Evolutionary conservation across 148 eudicot species (phyloP).

Genomic region (Tetragonia tetragonoides): DNA sequence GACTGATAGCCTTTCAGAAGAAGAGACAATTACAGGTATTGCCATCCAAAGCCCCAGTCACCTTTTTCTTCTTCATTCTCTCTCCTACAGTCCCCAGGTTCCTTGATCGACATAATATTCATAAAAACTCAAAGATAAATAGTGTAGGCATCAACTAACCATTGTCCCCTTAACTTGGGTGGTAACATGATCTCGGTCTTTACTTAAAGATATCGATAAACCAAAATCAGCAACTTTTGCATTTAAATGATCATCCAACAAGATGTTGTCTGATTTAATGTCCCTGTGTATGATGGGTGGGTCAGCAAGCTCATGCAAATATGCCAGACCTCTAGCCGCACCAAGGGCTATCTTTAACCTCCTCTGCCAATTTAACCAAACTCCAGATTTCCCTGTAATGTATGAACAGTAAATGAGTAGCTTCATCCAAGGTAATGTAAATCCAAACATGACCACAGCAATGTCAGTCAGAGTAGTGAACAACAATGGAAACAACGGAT

Average conservation of each 20-base stretch:
- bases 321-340: constrained; percentile 89
- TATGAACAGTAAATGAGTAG: not conserved
- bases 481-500: no score
- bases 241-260: constrained; percentile 66
- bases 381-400: constrained; percentile 66
- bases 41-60: no score
- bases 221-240: constrained; percentile 97
- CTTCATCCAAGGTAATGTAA: not conserved
- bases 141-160: constrained; percentile 37
- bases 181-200: constrained; percentile 57
- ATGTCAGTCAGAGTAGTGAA: not conserved
- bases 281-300: constrained; percentile 94
- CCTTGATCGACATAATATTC: not conserved
- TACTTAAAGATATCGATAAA: constrained; percentile 59
- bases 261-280: constrained; percentile 76
- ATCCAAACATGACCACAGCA: not conserved
- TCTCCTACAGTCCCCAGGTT: not conserved
- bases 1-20: no score
- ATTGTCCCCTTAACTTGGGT: constrained; percentile 95
- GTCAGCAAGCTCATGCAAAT: constrained; percentile 83
- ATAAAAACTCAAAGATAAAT: not conserved
- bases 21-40: no score
- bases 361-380: constrained; percentile 67
- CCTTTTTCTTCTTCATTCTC: no score
- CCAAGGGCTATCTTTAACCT: constrained; percentile 75